Conservation (phyloP, 257 asterid genomes). For the Capsicum rhomboideum region DNA sequence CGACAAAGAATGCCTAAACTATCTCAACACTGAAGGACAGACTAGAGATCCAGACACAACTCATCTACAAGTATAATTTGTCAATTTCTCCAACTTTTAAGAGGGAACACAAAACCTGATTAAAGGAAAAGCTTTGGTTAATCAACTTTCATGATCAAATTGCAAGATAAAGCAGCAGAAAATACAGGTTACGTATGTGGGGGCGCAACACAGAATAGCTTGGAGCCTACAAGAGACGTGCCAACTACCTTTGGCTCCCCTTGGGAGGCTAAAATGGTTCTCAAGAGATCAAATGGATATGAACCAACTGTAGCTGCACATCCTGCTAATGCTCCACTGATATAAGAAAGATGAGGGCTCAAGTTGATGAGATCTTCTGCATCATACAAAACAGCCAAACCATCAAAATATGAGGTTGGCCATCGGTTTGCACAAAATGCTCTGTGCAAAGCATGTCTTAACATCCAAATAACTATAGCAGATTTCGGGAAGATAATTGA, state of each 20-base stretch:
- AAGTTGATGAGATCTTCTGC: constrained; percentile 76
- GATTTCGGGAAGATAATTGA: background rate
- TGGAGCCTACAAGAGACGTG: background rate
- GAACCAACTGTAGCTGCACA: constrained; percentile 96
- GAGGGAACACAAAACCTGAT: background rate
- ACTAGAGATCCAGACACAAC: background rate
- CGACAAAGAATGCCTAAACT: background rate
- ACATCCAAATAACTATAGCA: background rate
- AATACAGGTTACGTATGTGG: background rate
- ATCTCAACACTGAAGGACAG: background rate
- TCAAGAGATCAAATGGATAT: constrained; percentile 88
- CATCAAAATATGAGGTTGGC: background rate
- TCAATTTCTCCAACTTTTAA: background rate
- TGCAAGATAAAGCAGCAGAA: background rate
- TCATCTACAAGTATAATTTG: background rate
- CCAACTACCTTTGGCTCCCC: constrained; percentile 88
- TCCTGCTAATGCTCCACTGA: constrained; percentile 91
- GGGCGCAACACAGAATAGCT: background rate
- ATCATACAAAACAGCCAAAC: constrained; percentile 10
- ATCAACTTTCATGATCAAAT: background rate
- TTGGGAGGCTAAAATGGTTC: constrained; percentile 95
- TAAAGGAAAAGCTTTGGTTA: background rate
- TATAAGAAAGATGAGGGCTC: constrained; percentile 74
- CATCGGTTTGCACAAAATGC: background rate
- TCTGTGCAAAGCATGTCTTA: background rate